A percentile compares a stretch with the other conserved stretches of the same genome.
These are phyloP conservation scores for Spathaspora sp. DNA, from an alignment of 1,139 yeast genomes.

Conservation along the genomic window DNA sequence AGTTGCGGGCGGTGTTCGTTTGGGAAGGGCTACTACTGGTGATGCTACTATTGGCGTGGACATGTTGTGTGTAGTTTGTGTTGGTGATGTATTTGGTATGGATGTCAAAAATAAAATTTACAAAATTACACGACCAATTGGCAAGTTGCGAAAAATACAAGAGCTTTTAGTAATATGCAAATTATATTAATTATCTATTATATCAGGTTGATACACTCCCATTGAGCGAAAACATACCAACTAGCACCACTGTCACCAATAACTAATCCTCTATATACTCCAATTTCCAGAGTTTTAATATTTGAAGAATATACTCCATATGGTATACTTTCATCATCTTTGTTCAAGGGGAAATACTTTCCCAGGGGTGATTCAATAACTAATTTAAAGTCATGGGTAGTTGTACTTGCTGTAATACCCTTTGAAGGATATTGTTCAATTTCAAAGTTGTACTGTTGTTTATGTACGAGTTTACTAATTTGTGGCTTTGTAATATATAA, in stretches of 20 bases:
- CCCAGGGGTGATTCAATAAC: slow-evolving; percentile 87
- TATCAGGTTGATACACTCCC: slow-evolving; percentile 55
- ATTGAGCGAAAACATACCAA: slow-evolving; percentile 91
- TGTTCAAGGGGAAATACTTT: slow-evolving; percentile 60
- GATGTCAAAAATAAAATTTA: neutral
- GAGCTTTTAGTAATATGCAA: too few relatives aligned
- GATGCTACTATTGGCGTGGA: slow-evolving; percentile 5
- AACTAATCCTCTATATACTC: slow-evolving; percentile 81
- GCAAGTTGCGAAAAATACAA: neutral
- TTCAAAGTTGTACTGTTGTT: slow-evolving; percentile 63
- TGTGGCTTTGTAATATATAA: slow-evolving; percentile 86
- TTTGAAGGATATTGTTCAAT: slow-evolving; percentile 63
- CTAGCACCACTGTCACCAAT: slow-evolving; percentile 77
- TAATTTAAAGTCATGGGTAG: slow-evolving; percentile 49
- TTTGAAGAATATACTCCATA: slow-evolving; percentile 59
- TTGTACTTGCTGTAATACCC: slow-evolving; percentile 43
- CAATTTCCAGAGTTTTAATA: slow-evolving; percentile 66
- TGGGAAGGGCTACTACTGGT: neutral
- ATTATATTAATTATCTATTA: neutral
- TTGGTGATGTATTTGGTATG: too few relatives aligned
- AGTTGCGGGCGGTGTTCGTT: slow-evolving; percentile 1
- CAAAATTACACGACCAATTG: neutral
- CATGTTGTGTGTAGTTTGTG: slow-evolving; percentile 1
- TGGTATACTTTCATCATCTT: slow-evolving; percentile 44
- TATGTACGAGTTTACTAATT: slow-evolving; percentile 55